Evolutionary conservation across 257 asterid species (phyloP).

Genomic region (Lantana camara): DNA sequence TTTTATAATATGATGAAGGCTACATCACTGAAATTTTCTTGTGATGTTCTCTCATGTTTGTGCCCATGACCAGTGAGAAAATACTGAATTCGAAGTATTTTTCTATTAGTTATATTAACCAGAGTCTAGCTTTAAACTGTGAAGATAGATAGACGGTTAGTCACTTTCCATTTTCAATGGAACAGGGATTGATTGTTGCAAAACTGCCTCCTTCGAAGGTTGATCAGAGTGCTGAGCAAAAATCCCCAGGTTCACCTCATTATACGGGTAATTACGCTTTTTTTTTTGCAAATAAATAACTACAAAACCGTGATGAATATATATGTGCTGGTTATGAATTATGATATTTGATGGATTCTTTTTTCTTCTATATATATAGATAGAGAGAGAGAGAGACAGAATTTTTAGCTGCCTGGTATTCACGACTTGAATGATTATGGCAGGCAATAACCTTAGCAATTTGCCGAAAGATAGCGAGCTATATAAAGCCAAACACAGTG

Average conservation of each 20-base stretch:
- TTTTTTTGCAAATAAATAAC: not conserved
- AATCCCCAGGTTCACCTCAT: constrained; percentile 42
- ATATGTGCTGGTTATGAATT: too few species aligned
- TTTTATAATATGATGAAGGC: too few species aligned
- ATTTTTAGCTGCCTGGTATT: not conserved
- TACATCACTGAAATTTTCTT: too few species aligned
- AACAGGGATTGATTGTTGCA: constrained; percentile 57
- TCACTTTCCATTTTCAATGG: constrained; percentile 13
- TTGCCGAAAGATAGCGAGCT: constrained; percentile 68
- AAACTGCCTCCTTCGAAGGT: constrained; percentile 44
- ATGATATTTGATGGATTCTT: not conserved
- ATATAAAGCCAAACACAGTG: constrained; percentile 73
- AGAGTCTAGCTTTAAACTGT: not conserved
- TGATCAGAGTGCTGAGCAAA: constrained; percentile 42
- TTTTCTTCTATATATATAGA: not conserved
- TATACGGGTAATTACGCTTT: constrained; percentile 38
- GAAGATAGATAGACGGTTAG: constrained; percentile 12
- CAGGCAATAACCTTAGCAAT: constrained; percentile 61
- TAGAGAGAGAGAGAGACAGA: not conserved
- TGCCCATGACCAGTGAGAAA: too few species aligned
- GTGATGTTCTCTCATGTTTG: too few species aligned
- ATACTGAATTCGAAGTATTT: too few species aligned
- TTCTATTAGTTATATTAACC: too few species aligned
- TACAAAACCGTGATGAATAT: too few species aligned
- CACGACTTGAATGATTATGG: not conserved